Base-by-base conservation (phyloP, 2,329 filamentous ascomycete species). In the Neoarthrinium moseri region DNA sequence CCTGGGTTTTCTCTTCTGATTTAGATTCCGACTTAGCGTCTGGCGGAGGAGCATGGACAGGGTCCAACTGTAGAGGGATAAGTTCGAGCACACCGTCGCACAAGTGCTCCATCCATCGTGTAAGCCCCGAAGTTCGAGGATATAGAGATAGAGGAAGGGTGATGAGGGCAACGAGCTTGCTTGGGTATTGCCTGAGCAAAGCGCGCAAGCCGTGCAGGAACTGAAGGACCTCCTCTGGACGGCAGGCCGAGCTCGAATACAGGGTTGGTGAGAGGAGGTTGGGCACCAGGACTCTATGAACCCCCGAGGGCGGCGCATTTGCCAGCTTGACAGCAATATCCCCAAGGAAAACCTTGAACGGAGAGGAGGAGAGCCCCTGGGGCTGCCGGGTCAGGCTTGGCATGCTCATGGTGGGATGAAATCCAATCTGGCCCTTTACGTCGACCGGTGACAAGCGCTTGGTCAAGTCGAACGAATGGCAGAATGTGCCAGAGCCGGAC, bases 41-140 rank as follows among this genome's bases (percentile, higher is more conserved):
- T 45, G 74, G 70, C 41, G 80, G 72, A 48, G 81, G 73, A 53
- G 74, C 57, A 53, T 54, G 74, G 62, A 60, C 75, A 67, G 73
- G 70, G 62, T 70, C 52, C 65, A 81, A 71, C 75, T 86, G 60
- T 73, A 92, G 69, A 70, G 95, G 59, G 22, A 89, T 83, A 12
- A 99, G 75, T 66, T 97, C 91, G 18, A 96, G 70, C 6, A 95
- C 89, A 5, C 90, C 90, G 59, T 99, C 94, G 53, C 77, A 84
- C 1, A 97, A 71, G 3, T 89, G 72, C 63, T 99, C 94, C 51
- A 91, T 84, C 89, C 90, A 96, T 39, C 89, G 82, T 10, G 89
- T 83, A 10, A 96, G 73, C 2, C 89, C 91, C 1, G 85, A 80
- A 17, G 71, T 75, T 12, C 92, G 82, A 2, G 91, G 87, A 61